phyloP scores from a whole-genome alignment of 2,329 filamentous ascomycete species.

The Podosphaera fusca region DNA sequence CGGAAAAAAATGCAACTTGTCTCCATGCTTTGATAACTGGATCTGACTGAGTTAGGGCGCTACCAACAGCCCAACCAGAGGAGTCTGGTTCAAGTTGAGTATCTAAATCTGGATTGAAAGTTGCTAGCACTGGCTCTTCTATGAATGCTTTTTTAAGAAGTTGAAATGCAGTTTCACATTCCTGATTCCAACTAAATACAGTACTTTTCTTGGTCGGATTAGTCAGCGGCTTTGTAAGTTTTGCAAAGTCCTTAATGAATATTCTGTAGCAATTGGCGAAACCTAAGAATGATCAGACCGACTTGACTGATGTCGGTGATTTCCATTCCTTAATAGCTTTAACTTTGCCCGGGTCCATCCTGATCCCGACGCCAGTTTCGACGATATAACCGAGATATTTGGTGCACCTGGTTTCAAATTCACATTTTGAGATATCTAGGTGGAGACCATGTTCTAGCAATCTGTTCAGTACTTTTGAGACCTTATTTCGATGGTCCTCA shows the following conservation, averaged over 20 bases:
- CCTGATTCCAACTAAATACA: background rate
- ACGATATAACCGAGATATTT: background rate
- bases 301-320: background rate
- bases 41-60: background rate
- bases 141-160: background rate
- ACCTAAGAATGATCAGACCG: background rate
- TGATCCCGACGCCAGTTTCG: background rate
- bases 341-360: too few species aligned
- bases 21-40: background rate
- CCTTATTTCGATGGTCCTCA: background rate
- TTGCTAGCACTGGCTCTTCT: background rate
- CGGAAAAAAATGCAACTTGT: background rate
- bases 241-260: background rate
- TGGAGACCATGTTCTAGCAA: constrained; percentile 1
- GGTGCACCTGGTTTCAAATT: constrained; percentile 1
- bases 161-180: background rate
- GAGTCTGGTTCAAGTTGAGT: background rate
- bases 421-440: constrained; percentile 2
- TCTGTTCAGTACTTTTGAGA: constrained; percentile 1
- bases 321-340: background rate
- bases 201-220: background rate
- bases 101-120: background rate
- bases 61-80: background rate
- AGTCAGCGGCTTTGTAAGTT: background rate
- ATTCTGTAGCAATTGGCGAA: background rate